Evolutionary conservation across 768 basidiomycete genomes (phyloP).

Genomic region (Myochromella boudieri): DNA sequence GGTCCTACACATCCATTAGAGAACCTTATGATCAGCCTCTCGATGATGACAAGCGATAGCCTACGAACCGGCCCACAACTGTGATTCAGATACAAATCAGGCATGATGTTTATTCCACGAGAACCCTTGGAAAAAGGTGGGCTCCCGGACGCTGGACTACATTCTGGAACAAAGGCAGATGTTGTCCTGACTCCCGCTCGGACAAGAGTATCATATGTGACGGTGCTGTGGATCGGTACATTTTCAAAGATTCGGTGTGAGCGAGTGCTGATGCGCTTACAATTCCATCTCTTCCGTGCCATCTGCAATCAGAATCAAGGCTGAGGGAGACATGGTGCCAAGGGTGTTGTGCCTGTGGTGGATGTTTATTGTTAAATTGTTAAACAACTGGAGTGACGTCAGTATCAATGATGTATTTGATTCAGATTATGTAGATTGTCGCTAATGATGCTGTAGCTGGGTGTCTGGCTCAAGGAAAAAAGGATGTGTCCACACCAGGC

Average conservation of each 20-base stretch:
- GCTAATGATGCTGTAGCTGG: too few relatives aligned
- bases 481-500: too few relatives aligned
- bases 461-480: too few relatives aligned
- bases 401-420: too few relatives aligned
- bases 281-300: conserved; percentile 93
- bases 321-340: conserved; percentile 48
- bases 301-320: conserved; percentile 72
- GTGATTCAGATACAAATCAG: conserved; percentile 54
- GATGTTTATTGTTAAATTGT: too few relatives aligned
- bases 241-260: not conserved
- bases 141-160: conserved; percentile 23
- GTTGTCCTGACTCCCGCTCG: conserved; percentile 67
- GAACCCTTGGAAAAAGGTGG: conserved; percentile 63
- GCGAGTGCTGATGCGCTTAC: conserved; percentile 36
- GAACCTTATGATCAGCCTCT: not conserved
- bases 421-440: too few relatives aligned
- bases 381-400: too few relatives aligned
- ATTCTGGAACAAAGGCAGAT: conserved; percentile 62
- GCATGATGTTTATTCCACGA: conserved; percentile 70
- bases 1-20: conserved; percentile 39
- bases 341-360: too few relatives aligned
- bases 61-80: conserved; percentile 47
- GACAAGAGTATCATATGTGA: conserved; percentile 80
- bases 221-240: conserved; percentile 48
- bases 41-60: not conserved